A percentile compares a stretch with the other conserved stretches of the same genome.
phyloP scores from a whole-genome alignment of 306 rosid species.

The Erythrophleum fordii region DNA sequence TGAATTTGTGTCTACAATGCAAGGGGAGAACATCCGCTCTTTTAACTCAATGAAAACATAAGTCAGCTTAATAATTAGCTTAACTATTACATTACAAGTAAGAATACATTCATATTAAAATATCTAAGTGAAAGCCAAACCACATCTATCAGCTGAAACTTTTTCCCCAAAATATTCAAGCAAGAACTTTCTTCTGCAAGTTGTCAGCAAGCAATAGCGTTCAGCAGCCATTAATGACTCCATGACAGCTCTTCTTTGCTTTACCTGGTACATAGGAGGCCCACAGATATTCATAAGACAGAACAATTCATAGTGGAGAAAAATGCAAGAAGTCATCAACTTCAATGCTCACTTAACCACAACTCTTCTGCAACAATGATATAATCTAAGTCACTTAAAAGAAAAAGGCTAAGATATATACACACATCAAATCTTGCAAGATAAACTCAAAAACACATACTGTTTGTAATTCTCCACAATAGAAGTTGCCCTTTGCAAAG shows the following conservation, averaged over 20 bases:
- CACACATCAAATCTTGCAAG: background rate
- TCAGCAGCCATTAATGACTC: constrained; percentile 81
- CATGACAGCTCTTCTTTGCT: constrained; percentile 75
- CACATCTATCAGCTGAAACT: constrained; percentile 66
- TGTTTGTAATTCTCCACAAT: constrained; percentile 62
- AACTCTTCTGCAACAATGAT: background rate
- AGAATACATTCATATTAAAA: constrained; percentile 26
- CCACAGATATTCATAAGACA: constrained; percentile 30
- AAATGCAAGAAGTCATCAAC: constrained; percentile 37
- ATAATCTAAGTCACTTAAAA: background rate
- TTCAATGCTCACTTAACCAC: constrained; percentile 34
- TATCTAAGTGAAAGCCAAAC: constrained; percentile 54
- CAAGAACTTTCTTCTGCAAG: constrained; percentile 86
- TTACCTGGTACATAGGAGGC: constrained; percentile 57
- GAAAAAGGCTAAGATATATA: background rate
- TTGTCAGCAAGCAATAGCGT: constrained; percentile 71
- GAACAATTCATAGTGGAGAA: constrained; percentile 14
- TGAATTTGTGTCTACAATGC: background rate
- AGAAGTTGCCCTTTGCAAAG: constrained; percentile 69
- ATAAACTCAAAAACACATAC: constrained; percentile 48
- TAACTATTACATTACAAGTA: constrained; percentile 8
- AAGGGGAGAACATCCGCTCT: background rate
- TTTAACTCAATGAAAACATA: constrained; percentile 18
- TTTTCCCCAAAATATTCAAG: constrained; percentile 85
- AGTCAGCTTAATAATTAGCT: constrained; percentile 9